Evolutionary conservation across 139 green algal genomes (phyloP), one percentile per base, ranked within the genome.

Genomic region (Micractinium sp.): DNA sequence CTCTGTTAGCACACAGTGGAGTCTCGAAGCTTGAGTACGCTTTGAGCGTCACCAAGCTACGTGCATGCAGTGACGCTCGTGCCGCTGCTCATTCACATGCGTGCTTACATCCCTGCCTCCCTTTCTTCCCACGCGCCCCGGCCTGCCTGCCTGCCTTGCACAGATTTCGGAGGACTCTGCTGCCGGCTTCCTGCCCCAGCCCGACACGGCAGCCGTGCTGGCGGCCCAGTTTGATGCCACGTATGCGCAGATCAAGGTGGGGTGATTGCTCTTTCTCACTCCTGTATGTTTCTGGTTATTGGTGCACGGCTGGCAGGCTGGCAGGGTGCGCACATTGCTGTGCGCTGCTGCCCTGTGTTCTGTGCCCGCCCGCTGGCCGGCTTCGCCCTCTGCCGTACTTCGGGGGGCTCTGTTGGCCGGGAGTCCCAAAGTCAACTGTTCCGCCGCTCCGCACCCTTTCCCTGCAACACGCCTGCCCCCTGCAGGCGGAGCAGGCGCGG

Each of bases 201-300:
- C 25, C 29, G 82, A 93, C 71, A 87, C 38, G 5, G 94, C 92
- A 0, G 73, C 91, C 22, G 31, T 63, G n/a, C 83, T 96, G 25
- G 67, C 92, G 0, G 38, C 25, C 9, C 53, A 88, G 18, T 97
- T 96, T 89, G 94, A 95, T 3, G 84, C 81, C 4, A 78, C 47
- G 0, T 96, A 94, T 67, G 71, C n/a, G 0, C 35, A 60, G 0
- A 7, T 90, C 19, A 88, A 94, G 89, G 93, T 95, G 69, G 0
- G 88, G 29, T 38, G 1, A 39, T 0, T 47, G 80, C 25, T 33
- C 22, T 73, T 18, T 22, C 31, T 53, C n/a, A 33, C 47, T 56
- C 47, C 5, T 56, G 9, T 9, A 56, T 56, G 47, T 5, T 9
- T 9, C 47, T 56, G 47, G 9, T 56, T 9, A 16, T 56, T 9